Evolutionary conservation across 192 early-diverging fungal genomes (phyloP).

Genomic region (Backusella tuberculispora): DNA sequence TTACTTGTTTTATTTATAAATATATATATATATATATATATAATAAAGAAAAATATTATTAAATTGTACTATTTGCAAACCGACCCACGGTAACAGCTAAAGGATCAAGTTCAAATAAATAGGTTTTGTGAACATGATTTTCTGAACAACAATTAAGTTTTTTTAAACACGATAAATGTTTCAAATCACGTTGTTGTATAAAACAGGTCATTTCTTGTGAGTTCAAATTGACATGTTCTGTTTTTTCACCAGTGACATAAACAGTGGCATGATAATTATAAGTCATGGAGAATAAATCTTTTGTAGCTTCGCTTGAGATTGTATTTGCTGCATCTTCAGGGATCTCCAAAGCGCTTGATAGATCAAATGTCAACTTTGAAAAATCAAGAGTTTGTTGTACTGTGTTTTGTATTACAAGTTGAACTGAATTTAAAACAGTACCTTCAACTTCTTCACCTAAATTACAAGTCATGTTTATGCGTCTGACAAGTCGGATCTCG

Average conservation of each 20-base stretch:
- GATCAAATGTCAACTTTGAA: conserved; percentile 16
- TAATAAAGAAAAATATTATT: not conserved
- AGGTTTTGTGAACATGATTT: not conserved
- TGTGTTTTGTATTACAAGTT: not conserved
- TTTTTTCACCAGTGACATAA: not conserved
- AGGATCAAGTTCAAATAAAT: not conserved
- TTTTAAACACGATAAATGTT: not conserved
- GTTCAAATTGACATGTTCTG: not conserved
- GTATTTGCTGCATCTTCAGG: not conserved
- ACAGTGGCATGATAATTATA: not conserved
- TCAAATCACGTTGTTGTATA: not conserved
- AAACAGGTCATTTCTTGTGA: not conserved
- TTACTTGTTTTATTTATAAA: too few relatives aligned
- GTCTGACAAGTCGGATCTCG: not conserved
- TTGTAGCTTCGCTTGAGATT: not conserved
- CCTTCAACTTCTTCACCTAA: conserved; percentile 11
- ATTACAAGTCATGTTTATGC: conserved; percentile 8
- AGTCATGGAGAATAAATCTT: not conserved
- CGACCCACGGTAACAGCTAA: not conserved
- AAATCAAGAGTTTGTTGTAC: not conserved
- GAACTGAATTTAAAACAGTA: not conserved
- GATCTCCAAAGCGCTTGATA: not conserved
- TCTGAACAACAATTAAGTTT: not conserved
- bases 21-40: too few relatives aligned
- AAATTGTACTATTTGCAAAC: not conserved